Conservation (phyloP, 2,329 filamentous ascomycete species). For the Colletotrichum truncatum region DNA sequence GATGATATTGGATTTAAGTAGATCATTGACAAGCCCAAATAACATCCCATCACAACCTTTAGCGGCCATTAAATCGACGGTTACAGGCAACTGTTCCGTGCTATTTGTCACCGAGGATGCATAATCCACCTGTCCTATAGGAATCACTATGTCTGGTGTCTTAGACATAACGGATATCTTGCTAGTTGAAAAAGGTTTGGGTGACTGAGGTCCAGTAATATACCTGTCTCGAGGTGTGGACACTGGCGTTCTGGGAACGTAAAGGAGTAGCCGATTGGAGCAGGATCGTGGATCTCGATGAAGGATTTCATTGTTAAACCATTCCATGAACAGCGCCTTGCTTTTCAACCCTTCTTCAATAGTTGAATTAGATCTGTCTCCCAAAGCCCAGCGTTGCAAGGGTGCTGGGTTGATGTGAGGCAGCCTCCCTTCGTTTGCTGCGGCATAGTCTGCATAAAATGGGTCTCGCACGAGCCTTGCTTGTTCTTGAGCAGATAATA, state of each 20-base stretch:
- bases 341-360: slow-evolving; percentile 53
- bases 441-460: slow-evolving; percentile 47
- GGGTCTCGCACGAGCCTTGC: slow-evolving; percentile 43
- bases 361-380: neutral
- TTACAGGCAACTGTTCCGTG: slow-evolving; percentile 62
- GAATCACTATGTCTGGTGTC: slow-evolving; percentile 49
- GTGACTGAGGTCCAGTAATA: neutral
- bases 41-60: slow-evolving; percentile 69
- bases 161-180: slow-evolving; percentile 44
- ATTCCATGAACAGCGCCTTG: slow-evolving; percentile 57
- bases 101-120: slow-evolving; percentile 51
- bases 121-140: slow-evolving; percentile 48
- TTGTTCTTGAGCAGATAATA: slow-evolving; percentile 46
- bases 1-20: too few relatives aligned
- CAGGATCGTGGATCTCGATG: slow-evolving; percentile 32
- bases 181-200: slow-evolving; percentile 47
- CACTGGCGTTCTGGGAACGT: neutral
- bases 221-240: neutral
- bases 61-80: slow-evolving; percentile 64
- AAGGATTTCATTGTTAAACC: slow-evolving; percentile 56
- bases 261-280: slow-evolving; percentile 22
- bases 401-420: slow-evolving; percentile 6
- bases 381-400: neutral
- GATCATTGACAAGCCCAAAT: slow-evolving; percentile 59
- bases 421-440: neutral